Evolutionary conservation across 2,329 filamentous ascomycete genomes (phyloP).

Genomic region (Verruconis gallopava): DNA sequence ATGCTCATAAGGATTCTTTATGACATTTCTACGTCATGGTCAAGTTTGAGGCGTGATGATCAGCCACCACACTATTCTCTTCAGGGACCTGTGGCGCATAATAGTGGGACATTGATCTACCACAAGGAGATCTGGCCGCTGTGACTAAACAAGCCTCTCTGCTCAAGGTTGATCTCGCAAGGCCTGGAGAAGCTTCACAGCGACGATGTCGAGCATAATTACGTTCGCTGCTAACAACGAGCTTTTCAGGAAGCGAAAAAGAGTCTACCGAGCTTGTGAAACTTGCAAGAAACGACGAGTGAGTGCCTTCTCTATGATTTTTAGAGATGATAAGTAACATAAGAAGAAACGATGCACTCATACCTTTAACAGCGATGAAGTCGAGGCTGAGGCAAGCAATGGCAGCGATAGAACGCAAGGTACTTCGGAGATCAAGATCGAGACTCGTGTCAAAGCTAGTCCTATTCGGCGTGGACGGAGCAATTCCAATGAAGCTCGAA

Average conservation of each 20-base stretch:
- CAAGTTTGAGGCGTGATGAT: too few species aligned
- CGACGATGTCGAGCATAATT: conserved; percentile 28
- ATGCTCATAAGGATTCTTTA: too few species aligned
- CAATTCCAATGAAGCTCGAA: conserved; percentile 12
- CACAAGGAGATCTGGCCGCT: too few species aligned
- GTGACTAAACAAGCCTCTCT: too few species aligned
- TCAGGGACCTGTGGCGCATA: too few species aligned
- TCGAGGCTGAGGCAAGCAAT: conserved; percentile 2
- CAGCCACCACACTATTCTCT: too few species aligned
- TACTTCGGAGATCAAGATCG: background rate
- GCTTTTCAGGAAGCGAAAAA: conserved; percentile 31
- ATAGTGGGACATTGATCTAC: too few species aligned
- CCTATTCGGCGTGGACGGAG: background rate
- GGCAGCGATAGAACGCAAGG: conserved; percentile 14
- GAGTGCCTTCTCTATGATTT: conserved; percentile 11
- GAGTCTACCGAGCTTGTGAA: conserved; percentile 31
- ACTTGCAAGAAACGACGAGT: conserved; percentile 32
- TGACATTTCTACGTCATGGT: too few species aligned
- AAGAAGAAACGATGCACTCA: conserved; percentile 29
- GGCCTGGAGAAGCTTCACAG: background rate
- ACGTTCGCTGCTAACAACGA: conserved; percentile 33
- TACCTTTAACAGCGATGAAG: conserved; percentile 22
- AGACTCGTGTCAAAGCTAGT: background rate
- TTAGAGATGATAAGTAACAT: conserved; percentile 1
- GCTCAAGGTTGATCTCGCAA: too few species aligned